phyloP scores from a whole-genome alignment of 163 green algal genomes.

The Chlorella variabilis region DNA sequence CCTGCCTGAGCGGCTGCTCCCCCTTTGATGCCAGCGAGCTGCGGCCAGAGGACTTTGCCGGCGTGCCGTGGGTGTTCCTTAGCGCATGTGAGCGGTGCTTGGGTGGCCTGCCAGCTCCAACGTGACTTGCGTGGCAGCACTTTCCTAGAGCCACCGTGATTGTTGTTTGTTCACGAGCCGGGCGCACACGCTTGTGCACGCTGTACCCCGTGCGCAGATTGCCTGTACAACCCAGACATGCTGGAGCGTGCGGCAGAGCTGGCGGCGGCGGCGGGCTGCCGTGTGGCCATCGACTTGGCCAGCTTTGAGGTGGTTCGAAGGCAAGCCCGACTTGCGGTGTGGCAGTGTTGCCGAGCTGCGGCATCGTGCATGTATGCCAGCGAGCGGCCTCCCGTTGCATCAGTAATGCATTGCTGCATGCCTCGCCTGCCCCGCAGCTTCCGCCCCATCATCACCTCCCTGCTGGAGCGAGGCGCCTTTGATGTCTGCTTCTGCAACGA shows the following conservation, averaged over 20 bases:
- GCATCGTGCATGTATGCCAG: too few species aligned
- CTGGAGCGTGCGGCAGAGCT: slow-evolving; percentile 62
- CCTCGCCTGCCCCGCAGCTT: not conserved
- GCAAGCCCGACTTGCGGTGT: not conserved
- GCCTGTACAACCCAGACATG: slow-evolving; percentile 61
- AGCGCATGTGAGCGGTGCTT: slow-evolving; percentile 57
- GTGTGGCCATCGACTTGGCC: slow-evolving; percentile 75
- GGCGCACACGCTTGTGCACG: not conserved
- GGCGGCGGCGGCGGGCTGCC: slow-evolving; percentile 49
- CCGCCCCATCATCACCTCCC: not conserved
- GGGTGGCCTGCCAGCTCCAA: not conserved
- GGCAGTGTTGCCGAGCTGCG: too few species aligned
- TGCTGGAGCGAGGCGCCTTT: slow-evolving; percentile 54
- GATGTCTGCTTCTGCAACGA: slow-evolving; percentile 73
- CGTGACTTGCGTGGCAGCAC: too few species aligned
- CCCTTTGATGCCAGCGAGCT: slow-evolving; percentile 42
- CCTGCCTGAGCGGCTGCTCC: slow-evolving; percentile 54
- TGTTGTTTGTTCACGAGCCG: too few species aligned
- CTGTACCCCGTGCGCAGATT: too few species aligned
- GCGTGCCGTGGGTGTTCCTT: slow-evolving; percentile 57
- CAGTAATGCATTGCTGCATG: too few species aligned
- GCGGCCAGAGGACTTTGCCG: slow-evolving; percentile 34
- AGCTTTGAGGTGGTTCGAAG: slow-evolving; percentile 78
- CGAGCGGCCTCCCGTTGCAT: too few species aligned
- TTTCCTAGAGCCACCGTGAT: too few species aligned